Evolutionary conservation across 23 red algal genomes (phyloP), one percentile per base, ranked within the genome.

Genomic region (Gracilaria gracilis): DNA sequence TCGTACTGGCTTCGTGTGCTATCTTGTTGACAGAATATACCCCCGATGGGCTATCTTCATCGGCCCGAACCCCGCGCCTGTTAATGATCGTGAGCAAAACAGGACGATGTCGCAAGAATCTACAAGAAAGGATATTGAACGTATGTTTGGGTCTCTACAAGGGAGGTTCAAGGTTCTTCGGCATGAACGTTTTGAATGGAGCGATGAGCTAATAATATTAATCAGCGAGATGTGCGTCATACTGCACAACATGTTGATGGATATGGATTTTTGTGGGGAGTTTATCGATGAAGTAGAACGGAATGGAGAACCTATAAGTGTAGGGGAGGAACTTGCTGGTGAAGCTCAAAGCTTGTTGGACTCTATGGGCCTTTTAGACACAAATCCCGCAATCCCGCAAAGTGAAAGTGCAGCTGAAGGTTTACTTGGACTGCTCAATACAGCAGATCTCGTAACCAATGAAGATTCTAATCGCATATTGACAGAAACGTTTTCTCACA

Each of bases 1-100:
- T 6, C 25, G 71, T 28, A 27, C 44, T 7, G 37, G 71, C 15
- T 49, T 79, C 3, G 13, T 71, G 31, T 79, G 79, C 49, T 50
- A 51, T 6, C 53, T 89, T 7, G 40, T n/a, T 7, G 67, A 89
- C 59, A 42, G 85, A 9, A 89, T 89, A 21, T 78, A 89, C 66
- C 62, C 67, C 4, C 39, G 14, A 55, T 90, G 73, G 86, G 86
- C 31, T 35, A 81, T 80, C 9, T 81, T 90, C 53, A 24, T 77
- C 12, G 21, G n/a, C 13, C 42, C 57, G 9, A 90, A 57, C n/a
- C 53, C 42, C 29, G 57, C 50, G 12, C 54, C 86, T 4, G 14
- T 21, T 4, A 90, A 46, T 62, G 57, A 64, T 14, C 75, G 34
- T 21, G 47, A 90, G 15, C 23, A 4, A 4, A 7, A 81, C 73